Evolutionary conservation across 192 early-diverging fungal species (phyloP), one percentile per base, ranked within the genome.

Genomic region (Funneliformis geosporum): DNA sequence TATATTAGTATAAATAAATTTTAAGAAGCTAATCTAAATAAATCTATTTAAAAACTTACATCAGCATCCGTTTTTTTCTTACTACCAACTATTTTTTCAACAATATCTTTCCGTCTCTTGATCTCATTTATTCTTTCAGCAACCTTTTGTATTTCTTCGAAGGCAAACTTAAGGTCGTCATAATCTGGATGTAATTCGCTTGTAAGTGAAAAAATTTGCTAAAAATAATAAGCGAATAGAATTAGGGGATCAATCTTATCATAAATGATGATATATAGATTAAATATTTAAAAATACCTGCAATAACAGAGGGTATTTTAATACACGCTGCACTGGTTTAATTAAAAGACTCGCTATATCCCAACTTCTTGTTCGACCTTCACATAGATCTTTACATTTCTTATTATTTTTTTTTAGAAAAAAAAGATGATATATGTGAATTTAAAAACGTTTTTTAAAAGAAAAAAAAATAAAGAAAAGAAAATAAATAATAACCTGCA

Each of bases 301-400:
- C 44, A 98, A 85, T 69, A 98, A 84, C 4, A 99, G 85, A 2
- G 97, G 97, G 82, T 97, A 97, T 84, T 97, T 96, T n/a, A 99
- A 85, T n/a, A 99, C 94, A 43, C 97, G 89, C 83, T 99, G 97
- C 9, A 99, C 96, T 16, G 97, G 97, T 80, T 99, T 99, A 83
- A 99, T 96, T 8, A 99, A 85, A 80, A 99, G 84, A 78, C 92
- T 93, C 0, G 92, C 88, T 77, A 99, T 85, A 84, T 99, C 97
- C 97, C 97, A 99, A 73, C 94, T 94, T 38, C 88, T 90, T 2
- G 96, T 96, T 78, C 86, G 83, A 8, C 91, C 93, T 66, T 92
- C 86, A 39, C 92, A 86, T 73, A 90, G 75, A 50, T 85, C 80
- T 81, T 88, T 88, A 68, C 90, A 91, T 46, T 90, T 85, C 84